Percentiles rank a stretch among this genome's conserved stretches.
Conservation (phyloP, 2,329 filamentous ascomycete genomes). For the Akanthomyces muscarius region DNA sequence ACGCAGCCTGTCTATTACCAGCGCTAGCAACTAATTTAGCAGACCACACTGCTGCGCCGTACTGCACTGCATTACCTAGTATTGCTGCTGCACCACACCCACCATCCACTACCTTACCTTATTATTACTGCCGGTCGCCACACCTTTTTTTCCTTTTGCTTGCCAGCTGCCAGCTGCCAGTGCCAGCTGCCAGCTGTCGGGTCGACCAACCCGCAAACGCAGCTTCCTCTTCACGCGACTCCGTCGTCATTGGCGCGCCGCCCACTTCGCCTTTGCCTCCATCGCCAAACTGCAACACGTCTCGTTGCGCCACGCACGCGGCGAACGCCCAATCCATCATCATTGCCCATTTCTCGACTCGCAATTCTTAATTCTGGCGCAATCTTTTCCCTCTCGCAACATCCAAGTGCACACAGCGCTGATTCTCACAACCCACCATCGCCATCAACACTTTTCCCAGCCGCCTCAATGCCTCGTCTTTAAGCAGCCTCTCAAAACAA, state of each 20-base stretch:
- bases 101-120: neutral
- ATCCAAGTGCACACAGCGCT: neutral
- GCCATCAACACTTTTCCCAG: neutral
- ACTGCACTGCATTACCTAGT: no score
- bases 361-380: neutral
- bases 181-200: neutral
- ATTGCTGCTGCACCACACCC: neutral
- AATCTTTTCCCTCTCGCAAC: neutral
- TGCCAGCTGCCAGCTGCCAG: conserved; percentile 1
- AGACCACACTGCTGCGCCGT: neutral
- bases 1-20: conserved; percentile 2
- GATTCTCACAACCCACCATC: neutral
- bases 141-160: neutral
- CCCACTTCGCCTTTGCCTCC: neutral
- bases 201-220: conserved; percentile 2
- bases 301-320: neutral
- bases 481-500: neutral
- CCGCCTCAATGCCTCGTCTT: neutral
- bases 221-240: neutral
- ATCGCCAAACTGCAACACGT: neutral
- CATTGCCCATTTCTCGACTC: neutral
- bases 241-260: conserved; percentile 14
- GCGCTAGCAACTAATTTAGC: neutral
- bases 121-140: neutral
- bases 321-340: neutral